Evolutionary conservation across 495 filamentous ascomycete species (phyloP).

Genomic region (Penicillium paxilli): DNA sequence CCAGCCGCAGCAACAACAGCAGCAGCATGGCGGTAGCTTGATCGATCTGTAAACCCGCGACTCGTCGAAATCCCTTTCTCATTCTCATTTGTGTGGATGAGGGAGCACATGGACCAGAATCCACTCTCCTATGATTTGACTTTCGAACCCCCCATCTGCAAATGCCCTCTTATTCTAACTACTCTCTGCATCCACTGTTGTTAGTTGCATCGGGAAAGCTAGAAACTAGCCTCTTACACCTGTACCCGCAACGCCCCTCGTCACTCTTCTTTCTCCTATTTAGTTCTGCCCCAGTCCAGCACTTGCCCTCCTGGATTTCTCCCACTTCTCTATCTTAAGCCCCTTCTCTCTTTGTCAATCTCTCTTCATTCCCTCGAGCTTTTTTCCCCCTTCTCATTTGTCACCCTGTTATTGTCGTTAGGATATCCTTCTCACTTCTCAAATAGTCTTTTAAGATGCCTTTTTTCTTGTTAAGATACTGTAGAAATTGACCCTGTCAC

Average conservation of each 20-base stretch:
- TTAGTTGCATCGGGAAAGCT: conserved; percentile 16
- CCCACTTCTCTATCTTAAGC: background rate
- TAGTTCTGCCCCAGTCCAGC: background rate
- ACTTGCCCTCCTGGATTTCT: background rate
- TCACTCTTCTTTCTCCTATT: background rate
- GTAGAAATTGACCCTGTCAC: background rate
- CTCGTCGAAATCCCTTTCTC: conserved; percentile 4
- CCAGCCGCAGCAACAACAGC: conserved; percentile 42
- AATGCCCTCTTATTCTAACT: background rate
- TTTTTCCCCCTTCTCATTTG: conserved; percentile 24
- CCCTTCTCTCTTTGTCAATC: background rate
- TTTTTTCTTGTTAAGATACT: conserved; percentile 6
- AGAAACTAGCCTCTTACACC: background rate
- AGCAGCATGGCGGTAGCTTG: conserved; percentile 72
- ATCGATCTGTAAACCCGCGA: conserved; percentile 76
- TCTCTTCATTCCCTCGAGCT: background rate
- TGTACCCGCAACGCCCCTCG: no score
- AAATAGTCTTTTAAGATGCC: conserved; percentile 9
- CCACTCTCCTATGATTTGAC: background rate
- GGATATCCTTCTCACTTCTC: conserved; percentile 34
- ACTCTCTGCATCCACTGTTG: background rate
- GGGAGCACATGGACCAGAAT: background rate
- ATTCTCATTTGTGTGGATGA: conserved; percentile 1
- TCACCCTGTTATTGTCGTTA: conserved; percentile 17
- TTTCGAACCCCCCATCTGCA: background rate